A percentile compares a stretch with the other conserved stretches of the same genome.
Conservation (phyloP, 805 yeast species). For the Saccharomycopsis guyanensis region DNA sequence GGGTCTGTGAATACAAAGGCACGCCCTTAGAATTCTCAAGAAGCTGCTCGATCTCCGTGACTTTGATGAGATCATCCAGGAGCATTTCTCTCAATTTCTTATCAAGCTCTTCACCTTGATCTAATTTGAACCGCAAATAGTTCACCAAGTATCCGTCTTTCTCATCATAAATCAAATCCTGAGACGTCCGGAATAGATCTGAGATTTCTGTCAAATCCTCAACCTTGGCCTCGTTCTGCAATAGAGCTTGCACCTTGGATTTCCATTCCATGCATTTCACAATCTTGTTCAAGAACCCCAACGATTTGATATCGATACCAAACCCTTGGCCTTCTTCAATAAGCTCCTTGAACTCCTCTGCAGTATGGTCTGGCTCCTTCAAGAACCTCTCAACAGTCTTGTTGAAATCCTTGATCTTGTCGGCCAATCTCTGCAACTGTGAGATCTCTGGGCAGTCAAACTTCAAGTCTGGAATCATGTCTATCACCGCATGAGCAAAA, state of each 20-base stretch:
- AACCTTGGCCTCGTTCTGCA: constrained; percentile 16
- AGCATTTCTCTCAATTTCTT: constrained; percentile 11
- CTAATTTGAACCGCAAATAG: constrained; percentile 12
- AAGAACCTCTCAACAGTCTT: constrained; percentile 37
- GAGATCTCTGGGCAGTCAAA: constrained; percentile 53
- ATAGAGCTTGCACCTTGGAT: constrained; percentile 24
- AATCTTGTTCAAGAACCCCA: constrained; percentile 33
- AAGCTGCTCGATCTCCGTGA: constrained; percentile 16
- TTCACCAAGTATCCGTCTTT: constrained; percentile 11
- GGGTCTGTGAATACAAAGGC: constrained; percentile 10
- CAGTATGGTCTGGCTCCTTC: constrained; percentile 25
- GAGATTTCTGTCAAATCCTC: constrained; percentile 23
- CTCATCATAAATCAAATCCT: neutral
- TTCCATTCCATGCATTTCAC: constrained; percentile 35
- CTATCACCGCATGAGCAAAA: constrained; percentile 28
- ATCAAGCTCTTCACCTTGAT: constrained; percentile 21
- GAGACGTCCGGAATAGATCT: constrained; percentile 11
- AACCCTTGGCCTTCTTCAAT: constrained; percentile 52
- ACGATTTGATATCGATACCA: constrained; percentile 47
- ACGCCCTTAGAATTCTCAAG: neutral
- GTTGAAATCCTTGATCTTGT: constrained; percentile 46
- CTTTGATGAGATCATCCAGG: constrained; percentile 11
- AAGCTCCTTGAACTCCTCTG: constrained; percentile 44
- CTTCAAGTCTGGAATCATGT: constrained; percentile 41
- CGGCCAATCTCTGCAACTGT: constrained; percentile 45